Percentiles rank a stretch among this genome's conserved stretches.
These are phyloP conservation scores for Exophiala alcalophila DNA, from an alignment of 2,329 filamentous ascomycete genomes.

Conservation along the genomic window DNA sequence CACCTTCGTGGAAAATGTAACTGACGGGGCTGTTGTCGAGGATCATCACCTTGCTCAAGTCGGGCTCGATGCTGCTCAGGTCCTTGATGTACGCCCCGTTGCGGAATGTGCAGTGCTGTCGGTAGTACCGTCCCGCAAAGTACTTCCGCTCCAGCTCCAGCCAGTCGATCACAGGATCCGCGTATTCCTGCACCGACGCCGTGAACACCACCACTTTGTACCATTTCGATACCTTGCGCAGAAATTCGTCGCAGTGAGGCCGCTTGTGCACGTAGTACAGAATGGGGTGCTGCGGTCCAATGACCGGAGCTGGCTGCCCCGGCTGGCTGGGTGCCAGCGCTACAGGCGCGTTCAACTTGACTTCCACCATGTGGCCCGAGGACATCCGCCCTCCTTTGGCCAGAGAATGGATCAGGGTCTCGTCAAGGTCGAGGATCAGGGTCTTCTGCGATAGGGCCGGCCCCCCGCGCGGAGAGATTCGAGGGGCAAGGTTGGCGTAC, in stretches of 20 bases:
- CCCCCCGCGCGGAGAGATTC: conserved; percentile 37
- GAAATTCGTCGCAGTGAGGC: conserved; percentile 92
- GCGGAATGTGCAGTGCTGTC: conserved; percentile 93
- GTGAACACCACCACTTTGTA: conserved; percentile 97
- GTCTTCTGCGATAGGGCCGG: conserved; percentile 70
- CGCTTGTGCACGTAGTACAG: conserved; percentile 98
- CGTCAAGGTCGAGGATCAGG: conserved; percentile 89
- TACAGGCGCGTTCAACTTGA: conserved; percentile 74
- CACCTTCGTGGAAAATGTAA: conserved; percentile 98
- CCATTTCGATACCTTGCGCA: conserved; percentile 94
- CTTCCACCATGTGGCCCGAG: conserved; percentile 97
- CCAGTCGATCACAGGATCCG: conserved; percentile 98
- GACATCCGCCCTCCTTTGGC: conserved; percentile 94
- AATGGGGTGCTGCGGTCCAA: conserved; percentile 89
- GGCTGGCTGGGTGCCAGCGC: conserved; percentile 51
- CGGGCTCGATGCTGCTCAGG: conserved; percentile 89
- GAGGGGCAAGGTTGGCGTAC: conserved; percentile 64
- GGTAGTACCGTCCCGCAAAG: conserved; percentile 89
- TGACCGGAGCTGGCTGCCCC: conserved; percentile 37
- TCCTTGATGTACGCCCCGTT: conserved; percentile 99
- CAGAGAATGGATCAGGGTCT: conserved; percentile 97
- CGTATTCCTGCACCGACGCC: conserved; percentile 96
- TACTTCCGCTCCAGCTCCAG: conserved; percentile 94
- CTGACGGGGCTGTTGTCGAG: conserved; percentile 97
- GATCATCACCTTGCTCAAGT: conserved; percentile 97